Evolutionary conservation across 495 filamentous ascomycete species (phyloP), one percentile per base, ranked within the genome.

Genomic region (Aspergillus bridgeri): DNA sequence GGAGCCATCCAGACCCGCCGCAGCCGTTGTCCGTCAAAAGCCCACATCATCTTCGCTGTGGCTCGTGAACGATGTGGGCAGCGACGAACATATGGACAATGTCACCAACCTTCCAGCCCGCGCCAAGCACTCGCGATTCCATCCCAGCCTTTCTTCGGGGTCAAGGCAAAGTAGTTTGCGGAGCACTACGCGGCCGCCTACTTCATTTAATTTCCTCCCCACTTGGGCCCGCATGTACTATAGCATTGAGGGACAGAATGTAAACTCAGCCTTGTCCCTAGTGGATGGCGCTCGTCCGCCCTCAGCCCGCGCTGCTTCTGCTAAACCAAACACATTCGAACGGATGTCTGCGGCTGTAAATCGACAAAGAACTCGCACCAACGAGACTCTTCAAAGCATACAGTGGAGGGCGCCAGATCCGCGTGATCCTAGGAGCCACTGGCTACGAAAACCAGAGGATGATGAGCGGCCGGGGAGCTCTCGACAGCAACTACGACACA

Each of bases 131-230:
- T 65, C 74, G 42, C 62, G 64, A 1, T 67, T 74, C 57, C 54
- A 70, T 5, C 66, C 64, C 25, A 73, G 69, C 22, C 56, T 73
- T 5, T 75, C 72, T 5, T 71, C 72, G 20, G 64, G 65, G 25
- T 76, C 75, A 11, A 66, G 69, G 23, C 70, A 71, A 53, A 76
- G 69, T 58, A 75, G 76, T 57, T 58, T 64, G 49, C 69, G 68
- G 29, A 75, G 75, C 55, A 59, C 65, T 20, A 63, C 68, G 27
- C 70, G 71, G 20, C 72, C 74, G 7, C 81, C 71, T 61, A 76
- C 88, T 38, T 78, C 83, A 54, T 75, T 81, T 25, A 82, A 90
- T 18, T 61, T 75, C 45, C 63, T 79, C 3, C 77, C 77, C 3
- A 71, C 70, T 22, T 79, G 77, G 77, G 77, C 75, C 9, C 70